These are phyloP conservation scores for Rhexocercosporidium sp. DNA, from an alignment of 2,329 filamentous ascomycete genomes.

Conservation along the genomic window DNA sequence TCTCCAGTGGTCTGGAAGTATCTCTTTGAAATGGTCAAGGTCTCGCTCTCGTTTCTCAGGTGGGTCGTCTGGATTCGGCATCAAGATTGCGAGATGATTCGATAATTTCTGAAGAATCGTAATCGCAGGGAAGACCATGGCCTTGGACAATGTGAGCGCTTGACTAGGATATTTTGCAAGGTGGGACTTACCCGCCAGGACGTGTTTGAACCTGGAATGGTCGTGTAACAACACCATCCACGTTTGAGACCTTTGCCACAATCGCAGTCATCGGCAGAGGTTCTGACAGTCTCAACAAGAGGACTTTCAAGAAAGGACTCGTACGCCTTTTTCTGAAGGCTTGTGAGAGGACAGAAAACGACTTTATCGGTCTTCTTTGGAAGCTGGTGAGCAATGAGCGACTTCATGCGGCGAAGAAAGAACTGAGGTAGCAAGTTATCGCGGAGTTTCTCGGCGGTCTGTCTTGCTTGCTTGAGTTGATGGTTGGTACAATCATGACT, in stretches of 20 bases:
- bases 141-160: conserved; percentile 46
- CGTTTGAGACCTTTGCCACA: conserved; percentile 72
- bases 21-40: conserved; percentile 72
- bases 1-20: conserved; percentile 77
- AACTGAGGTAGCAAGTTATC: conserved; percentile 87
- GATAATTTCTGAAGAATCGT: conserved; percentile 83
- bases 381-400: conserved; percentile 86
- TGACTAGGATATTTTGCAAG: conserved; percentile 55
- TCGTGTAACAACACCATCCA: conserved; percentile 80
- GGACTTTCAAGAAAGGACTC: conserved; percentile 78
- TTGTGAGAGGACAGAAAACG: conserved; percentile 91
- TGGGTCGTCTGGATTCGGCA: conserved; percentile 69
- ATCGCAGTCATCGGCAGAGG: conserved; percentile 69
- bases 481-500: conserved; percentile 81
- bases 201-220: conserved; percentile 51
- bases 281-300: conserved; percentile 70
- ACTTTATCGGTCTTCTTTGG: conserved; percentile 95
- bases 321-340: conserved; percentile 82
- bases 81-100: conserved; percentile 89
- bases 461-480: conserved; percentile 80
- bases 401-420: conserved; percentile 92
- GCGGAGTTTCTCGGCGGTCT: conserved; percentile 83
- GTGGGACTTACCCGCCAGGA: conserved; percentile 54
- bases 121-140: conserved; percentile 84
- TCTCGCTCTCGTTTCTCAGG: conserved; percentile 80